Base-by-base conservation (phyloP, 1,284 basidiomycete species). In the Trichosporon ovoides region DNA sequence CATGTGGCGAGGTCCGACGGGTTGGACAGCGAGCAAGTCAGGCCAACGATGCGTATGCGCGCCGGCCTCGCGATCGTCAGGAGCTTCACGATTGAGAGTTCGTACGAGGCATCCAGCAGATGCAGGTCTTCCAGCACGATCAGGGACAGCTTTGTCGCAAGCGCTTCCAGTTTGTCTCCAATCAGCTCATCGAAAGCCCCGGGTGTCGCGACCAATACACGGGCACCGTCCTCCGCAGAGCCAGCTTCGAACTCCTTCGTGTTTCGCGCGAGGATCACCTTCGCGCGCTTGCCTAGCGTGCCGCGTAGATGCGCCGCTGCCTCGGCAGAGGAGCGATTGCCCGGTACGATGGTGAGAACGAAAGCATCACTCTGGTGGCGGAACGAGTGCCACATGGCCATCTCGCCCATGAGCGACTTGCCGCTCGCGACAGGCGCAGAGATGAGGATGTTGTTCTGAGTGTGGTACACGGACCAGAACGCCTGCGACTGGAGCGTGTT, bases 401-500 rank as follows among this genome's bases (percentile, higher is more conserved):
- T 74, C 60, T 88, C 84, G 3, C 83, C 86, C 58, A 96, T 72
- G 6, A 84, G 81, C 3, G 89, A 86, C 76, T 95, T 97, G 1
- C 94, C 94, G 58, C 85, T 85, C 7, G 86, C 85, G 3, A 84
- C 82, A 1, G 94, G 93, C 0, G 87, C 89, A 60, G 87, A 89
- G 16, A 97, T 68, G n/a, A 98, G 78, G 3, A 86, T 76, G 70
- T 94, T 89, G 43, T 82, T 77, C 48, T 81, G 78, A 1, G 89
- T 88, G 67, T 87, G 85, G 55, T 87, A 80, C 18, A 91, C 67
- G 49, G 85, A 85, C 88, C 96, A 98, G 74, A 90, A 90, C 3
- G 83, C 81, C 68, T 98, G 96, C 1, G 89, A 91, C 73, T 98
- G 95, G 4, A 98, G 84, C 1, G 86, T 84, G 69, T 95, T 97